Evolutionary conservation across 768 basidiomycete genomes (phyloP).

Genomic region (Solioccasus polychromus): DNA sequence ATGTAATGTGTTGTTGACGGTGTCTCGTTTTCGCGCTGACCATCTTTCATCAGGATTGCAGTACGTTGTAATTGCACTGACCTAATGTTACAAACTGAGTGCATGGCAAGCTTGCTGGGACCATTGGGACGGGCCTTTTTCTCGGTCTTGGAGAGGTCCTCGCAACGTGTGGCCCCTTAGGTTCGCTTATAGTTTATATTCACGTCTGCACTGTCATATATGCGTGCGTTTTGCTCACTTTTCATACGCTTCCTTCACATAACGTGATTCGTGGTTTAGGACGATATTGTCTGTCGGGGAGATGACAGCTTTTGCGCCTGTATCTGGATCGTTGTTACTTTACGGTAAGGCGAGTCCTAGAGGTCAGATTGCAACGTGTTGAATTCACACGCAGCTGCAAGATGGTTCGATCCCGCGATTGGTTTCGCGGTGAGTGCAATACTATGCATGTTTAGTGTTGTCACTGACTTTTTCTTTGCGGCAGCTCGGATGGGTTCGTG

Average conservation of each 20-base stretch:
- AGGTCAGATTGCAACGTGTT: background rate
- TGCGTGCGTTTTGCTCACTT: conserved; percentile 16
- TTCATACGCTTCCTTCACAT: background rate
- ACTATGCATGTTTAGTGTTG: too few relatives aligned
- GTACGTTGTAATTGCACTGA: conserved; percentile 15
- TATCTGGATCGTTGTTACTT: conserved; percentile 28
- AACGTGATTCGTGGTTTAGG: conserved; percentile 13
- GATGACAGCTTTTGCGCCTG: conserved; percentile 27
- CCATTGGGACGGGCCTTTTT: conserved; percentile 32
- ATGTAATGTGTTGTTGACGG: conserved; percentile 9
- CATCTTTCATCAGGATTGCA: conserved; percentile 18
- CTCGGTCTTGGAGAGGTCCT: conserved; percentile 31
- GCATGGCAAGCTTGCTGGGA: conserved; percentile 24
- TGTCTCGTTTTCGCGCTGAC: background rate
- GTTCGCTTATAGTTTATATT: conserved; percentile 27
- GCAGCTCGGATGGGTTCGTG: conserved; percentile 26
- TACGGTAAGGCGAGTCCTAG: conserved; percentile 17
- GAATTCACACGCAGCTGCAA: conserved; percentile 20
- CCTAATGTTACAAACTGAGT: too few relatives aligned
- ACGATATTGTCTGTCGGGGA: conserved; percentile 30
- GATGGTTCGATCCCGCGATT: conserved; percentile 32
- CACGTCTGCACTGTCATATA: conserved; percentile 29
- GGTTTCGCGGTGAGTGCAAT: conserved; percentile 28
- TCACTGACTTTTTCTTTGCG: background rate
- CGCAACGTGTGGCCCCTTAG: conserved; percentile 24